Evolutionary conservation across 345 rosid species (phyloP).

Genomic region (Barbarea vulgaris): DNA sequence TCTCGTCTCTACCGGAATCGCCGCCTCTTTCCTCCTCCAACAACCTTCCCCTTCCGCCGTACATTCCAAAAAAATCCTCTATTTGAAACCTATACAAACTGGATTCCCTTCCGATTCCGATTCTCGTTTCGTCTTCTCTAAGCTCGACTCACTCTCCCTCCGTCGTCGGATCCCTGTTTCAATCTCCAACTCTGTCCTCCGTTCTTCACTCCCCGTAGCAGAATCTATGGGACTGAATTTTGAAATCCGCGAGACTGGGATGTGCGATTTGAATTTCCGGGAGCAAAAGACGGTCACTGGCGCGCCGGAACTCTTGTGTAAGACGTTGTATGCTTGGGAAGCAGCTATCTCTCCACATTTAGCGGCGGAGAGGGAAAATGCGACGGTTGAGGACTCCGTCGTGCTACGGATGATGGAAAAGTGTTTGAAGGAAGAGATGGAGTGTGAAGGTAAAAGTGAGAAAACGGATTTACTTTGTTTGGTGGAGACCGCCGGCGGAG

Average conservation of each 20-base stretch:
- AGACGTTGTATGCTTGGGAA: conserved; percentile 80
- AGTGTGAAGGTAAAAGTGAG: conserved; percentile 24
- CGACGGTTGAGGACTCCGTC: conserved; percentile 48
- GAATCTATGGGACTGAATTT: conserved; percentile 28
- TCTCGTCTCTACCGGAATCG: conserved; percentile 88
- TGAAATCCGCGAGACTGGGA: conserved; percentile 33
- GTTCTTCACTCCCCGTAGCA: conserved; percentile 61
- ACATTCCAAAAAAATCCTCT: conserved; percentile 50
- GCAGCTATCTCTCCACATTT: conserved; percentile 92
- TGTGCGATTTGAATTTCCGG: conserved; percentile 51
- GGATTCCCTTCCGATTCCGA: conserved; percentile 95
- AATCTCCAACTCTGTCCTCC: conserved; percentile 63
- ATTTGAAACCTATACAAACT: conserved; percentile 87
- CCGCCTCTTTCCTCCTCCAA: conserved; percentile 78
- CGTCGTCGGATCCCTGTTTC: conserved; percentile 50
- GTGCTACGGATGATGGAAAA: conserved; percentile 53
- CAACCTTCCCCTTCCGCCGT: conserved; percentile 35
- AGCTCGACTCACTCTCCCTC: conserved; percentile 64
- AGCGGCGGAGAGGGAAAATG: conserved; percentile 78
- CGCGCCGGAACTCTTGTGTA: conserved; percentile 56
- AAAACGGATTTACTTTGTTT: conserved; percentile 53
- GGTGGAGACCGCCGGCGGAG: conserved; percentile 95
- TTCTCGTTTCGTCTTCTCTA: conserved; percentile 72
- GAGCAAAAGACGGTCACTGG: conserved; percentile 48
- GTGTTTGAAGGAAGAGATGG: conserved; percentile 51